Evolutionary conservation across 495 filamentous ascomycete genomes (phyloP).

Genomic region (Daldinia loculata): DNA sequence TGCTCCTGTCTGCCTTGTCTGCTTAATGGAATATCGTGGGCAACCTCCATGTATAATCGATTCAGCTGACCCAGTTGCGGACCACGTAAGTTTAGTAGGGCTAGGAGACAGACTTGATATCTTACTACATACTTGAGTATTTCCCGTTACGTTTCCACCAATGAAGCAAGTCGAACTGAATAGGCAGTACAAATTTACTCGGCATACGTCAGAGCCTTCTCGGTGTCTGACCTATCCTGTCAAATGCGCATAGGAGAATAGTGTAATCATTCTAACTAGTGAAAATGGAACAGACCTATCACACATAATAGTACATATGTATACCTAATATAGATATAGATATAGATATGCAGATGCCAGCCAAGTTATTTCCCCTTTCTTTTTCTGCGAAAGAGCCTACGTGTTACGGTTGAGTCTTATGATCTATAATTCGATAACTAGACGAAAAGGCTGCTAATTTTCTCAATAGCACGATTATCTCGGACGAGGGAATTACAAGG

Average conservation of each 20-base stretch:
- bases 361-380: neutral
- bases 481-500: neutral
- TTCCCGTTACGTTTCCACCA: slow-evolving; percentile 8
- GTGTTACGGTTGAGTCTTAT: neutral
- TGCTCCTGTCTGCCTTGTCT: neutral
- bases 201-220: slow-evolving; percentile 27
- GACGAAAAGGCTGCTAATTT: neutral
- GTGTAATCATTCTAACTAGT: neutral
- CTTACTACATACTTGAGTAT: slow-evolving; percentile 2
- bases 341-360: neutral
- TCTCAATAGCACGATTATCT: neutral
- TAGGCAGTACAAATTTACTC: slow-evolving; percentile 9
- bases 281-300: slow-evolving; percentile 15
- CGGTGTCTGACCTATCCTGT: slow-evolving; percentile 3
- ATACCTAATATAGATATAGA: neutral
- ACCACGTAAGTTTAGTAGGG: slow-evolving; percentile 4
- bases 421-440: neutral
- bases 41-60: neutral
- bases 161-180: slow-evolving; percentile 9
- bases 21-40: neutral
- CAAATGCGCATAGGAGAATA: neutral
- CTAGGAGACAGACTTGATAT: neutral
- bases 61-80: slow-evolving; percentile 4
- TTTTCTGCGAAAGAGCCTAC: neutral
- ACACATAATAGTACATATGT: neutral